phyloP scores from a whole-genome alignment of 2,329 filamentous ascomycete genomes.

The Colletotrichum simmondsii region DNA sequence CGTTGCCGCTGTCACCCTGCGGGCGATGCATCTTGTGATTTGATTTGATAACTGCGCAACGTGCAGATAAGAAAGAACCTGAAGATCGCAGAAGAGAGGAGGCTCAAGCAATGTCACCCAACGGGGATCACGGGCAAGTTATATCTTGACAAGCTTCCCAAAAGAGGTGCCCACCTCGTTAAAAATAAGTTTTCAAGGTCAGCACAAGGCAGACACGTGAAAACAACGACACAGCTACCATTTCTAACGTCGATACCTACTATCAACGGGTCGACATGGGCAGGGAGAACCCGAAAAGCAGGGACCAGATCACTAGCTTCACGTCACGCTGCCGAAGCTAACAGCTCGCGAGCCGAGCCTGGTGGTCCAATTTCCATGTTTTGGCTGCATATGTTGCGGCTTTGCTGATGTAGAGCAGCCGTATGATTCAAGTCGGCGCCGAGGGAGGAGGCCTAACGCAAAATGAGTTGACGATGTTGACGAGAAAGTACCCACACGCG shows the following conservation, averaged over 20 bases:
- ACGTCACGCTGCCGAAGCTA: background rate
- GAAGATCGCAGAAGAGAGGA: background rate
- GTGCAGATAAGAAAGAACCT: background rate
- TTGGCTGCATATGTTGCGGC: background rate
- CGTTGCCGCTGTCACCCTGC: background rate
- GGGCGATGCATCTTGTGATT: background rate
- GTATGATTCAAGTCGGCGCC: background rate
- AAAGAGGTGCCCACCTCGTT: background rate
- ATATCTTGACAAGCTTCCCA: background rate
- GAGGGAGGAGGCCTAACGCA: background rate
- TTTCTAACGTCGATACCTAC: background rate
- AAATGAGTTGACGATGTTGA: background rate
- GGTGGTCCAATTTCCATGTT: background rate
- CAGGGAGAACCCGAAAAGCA: background rate
- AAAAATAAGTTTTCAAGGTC: background rate
- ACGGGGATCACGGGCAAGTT: background rate
- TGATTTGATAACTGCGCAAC: background rate
- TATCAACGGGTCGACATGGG: background rate
- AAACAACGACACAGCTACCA: background rate
- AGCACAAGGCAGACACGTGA: background rate
- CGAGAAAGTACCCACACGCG: background rate
- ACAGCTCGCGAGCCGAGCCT: background rate
- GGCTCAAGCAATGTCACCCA: background rate
- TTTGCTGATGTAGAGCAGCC: background rate
- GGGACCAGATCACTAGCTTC: background rate